Evolutionary conservation across 352 stramenopile species (phyloP), one percentile per base, ranked within the genome.

Genomic region (Pythium aristosporum): DNA sequence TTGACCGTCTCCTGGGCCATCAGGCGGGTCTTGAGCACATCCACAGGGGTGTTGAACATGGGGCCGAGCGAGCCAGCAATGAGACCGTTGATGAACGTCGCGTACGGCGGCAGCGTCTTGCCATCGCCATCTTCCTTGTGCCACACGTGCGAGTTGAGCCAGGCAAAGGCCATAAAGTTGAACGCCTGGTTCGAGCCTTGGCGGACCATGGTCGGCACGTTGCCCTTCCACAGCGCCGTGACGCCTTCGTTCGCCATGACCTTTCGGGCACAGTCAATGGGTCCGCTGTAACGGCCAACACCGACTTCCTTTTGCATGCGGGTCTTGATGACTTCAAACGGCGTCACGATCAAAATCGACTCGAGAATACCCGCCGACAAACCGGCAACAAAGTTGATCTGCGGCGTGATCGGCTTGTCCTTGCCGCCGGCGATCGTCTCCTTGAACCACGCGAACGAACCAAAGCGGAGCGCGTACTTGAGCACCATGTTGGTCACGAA

Each of bases 291-390:
- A 10, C 97, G 92, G 59, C 98, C 97, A 20, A 94, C 73, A 37
- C 88, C 84, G 44, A 96, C 82, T 73, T 98, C 92, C 57, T 97
- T 89, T 75, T 99, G 96, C 89, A 99, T 97, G 56, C 97, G 87
- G 84, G 86, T 99, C 82, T 99, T 99, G 72, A 98, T 98, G n/a
- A 99, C 96, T 75, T 99, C 97, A 46, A 98, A 98, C 2, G 97
- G 97, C 28, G 96, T 99, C 9, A 99, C 96, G 43, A 99, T 97
- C n/a, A 98, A 59, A 51, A 98, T 74, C 36, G 97, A 98, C 77
- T 99, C 97, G 16, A 98, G 98, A 55, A 97, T 86, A 37, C 97
- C 97, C 15, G 89, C 94, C 8, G 91, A 68, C 3, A 99, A 73
- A 44, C 97, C 96, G 11, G 96, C 96, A 3, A 74, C 83, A 56